Conservation (phyloP, 1,284 basidiomycete genomes). For the Papiliotrema flavescens region DNA sequence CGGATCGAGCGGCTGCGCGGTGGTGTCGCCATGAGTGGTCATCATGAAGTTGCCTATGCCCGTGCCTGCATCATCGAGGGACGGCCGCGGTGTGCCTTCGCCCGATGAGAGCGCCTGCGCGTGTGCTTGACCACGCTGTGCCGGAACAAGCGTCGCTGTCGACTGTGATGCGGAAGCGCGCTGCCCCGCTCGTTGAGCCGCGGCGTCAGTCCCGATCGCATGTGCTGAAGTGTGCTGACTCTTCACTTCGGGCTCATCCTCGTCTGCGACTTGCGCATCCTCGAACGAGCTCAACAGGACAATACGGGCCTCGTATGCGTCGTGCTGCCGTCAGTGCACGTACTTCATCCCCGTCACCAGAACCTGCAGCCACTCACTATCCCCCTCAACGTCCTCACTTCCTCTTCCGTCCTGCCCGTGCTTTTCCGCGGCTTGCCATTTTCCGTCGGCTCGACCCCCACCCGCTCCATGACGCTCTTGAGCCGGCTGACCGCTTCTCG, state of each 20-base stretch:
- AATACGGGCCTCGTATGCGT: constrained; percentile 48
- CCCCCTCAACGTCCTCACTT: constrained; percentile 46
- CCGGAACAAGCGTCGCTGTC: background rate
- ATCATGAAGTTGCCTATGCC: constrained; percentile 40
- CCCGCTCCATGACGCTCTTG: constrained; percentile 48
- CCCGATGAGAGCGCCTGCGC: background rate
- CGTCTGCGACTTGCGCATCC: background rate
- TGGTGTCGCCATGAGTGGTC: constrained; percentile 4
- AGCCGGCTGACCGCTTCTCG: constrained; percentile 45
- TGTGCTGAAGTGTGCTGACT: background rate
- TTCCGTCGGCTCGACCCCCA: constrained; percentile 33
- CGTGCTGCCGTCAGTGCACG: constrained; percentile 31
- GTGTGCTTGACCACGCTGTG: too few relatives aligned
- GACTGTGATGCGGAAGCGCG: background rate
- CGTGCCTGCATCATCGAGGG: constrained; percentile 24
- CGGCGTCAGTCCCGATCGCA: background rate
- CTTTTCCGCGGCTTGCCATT: constrained; percentile 11
- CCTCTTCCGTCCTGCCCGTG: constrained; percentile 41
- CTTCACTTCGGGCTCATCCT: background rate
- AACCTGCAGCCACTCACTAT: constrained; percentile 40
- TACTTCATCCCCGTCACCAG: background rate
- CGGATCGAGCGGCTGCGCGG: background rate
- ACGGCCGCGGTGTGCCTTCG: constrained; percentile 21
- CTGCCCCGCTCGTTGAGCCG: background rate
- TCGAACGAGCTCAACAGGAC: constrained; percentile 39